Evolutionary conservation across 176 grass and related monocot species (phyloP), one percentile per base, ranked within the genome.

Genomic region (Chloris gayana): DNA sequence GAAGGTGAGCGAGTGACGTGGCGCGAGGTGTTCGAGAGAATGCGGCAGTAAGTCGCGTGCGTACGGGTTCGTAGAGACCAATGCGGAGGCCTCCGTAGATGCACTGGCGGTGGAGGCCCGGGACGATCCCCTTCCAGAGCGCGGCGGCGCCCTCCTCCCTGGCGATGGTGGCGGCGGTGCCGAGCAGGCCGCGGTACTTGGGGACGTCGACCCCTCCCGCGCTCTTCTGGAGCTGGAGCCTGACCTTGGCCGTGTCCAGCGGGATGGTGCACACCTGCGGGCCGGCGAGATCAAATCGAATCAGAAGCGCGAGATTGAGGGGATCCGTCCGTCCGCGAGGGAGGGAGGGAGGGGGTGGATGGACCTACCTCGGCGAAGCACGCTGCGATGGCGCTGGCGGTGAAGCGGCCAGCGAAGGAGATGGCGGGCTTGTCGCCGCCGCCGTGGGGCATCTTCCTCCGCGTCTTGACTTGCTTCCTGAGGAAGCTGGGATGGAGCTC

Each of bases 161-260:
- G 6, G 88, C 88, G 47, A 98, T 98, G 74, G 95, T 95, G 81
- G 88, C 79, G 33, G 93, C 88, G 1, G 96, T 98, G 72, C 96
- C 90, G 3, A 95, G 90, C 41, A 95, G 80, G 62, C 92, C 92
- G 15, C 88, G 85, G 82, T 98, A 98, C 82, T 95, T 98, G 71
- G 86, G 92, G 19, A 80, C 50, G 22, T 35, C 34, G 18, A 49
- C 73, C 72, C 69, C 14, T 31, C 31, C 7, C 2, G 22, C 77
- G 22, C 80, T 93, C 88, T 95, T 98, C 86, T 98, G 96, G 18
- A 98, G 78, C 90, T 98, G 92, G 33, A 98, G 96, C 82, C 96
- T 83, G 44, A 98, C 96, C 86, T 98, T 98, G 57, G 96, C 96
- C 4, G 96, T 98, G 83, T 95, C 96, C 4, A 95, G 84, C 25